Evolutionary conservation across 805 yeast genomes (phyloP).

Genomic region (Metschnikowia shivogae): DNA sequence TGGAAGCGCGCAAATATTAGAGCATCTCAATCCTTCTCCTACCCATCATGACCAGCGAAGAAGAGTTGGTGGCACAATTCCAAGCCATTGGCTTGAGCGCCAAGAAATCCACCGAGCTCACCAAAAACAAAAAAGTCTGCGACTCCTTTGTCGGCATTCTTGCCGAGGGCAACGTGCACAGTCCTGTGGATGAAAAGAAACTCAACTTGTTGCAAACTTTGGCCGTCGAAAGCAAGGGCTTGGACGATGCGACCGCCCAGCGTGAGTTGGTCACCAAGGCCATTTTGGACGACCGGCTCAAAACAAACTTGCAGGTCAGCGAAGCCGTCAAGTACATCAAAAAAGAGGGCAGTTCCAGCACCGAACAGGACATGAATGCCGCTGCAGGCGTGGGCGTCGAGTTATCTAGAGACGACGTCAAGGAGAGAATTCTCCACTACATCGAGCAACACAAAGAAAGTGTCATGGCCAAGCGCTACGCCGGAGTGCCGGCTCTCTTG

Average conservation of each 20-base stretch:
- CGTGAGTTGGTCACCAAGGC: slow-evolving; percentile 54
- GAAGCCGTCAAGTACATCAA: slow-evolving; percentile 78
- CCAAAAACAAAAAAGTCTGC: slow-evolving; percentile 83
- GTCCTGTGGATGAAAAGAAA: slow-evolving; percentile 51
- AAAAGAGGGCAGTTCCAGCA: slow-evolving; percentile 41
- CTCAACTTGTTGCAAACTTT: slow-evolving; percentile 69
- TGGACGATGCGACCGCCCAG: slow-evolving; percentile 31
- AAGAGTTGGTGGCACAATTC: slow-evolving; percentile 35
- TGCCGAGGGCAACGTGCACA: slow-evolving; percentile 32
- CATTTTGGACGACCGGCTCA: slow-evolving; percentile 60
- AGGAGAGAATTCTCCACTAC: slow-evolving; percentile 52
- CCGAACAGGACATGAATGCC: slow-evolving; percentile 49
- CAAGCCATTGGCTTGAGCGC: slow-evolving; percentile 62
- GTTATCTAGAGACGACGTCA: slow-evolving; percentile 63
- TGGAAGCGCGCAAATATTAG: neutral
- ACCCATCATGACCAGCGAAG: slow-evolving; percentile 18
- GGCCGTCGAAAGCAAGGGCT: slow-evolving; percentile 66
- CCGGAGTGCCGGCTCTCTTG: slow-evolving; percentile 69
- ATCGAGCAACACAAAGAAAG: slow-evolving; percentile 55
- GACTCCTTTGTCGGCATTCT: slow-evolving; percentile 61
- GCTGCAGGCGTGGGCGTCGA: slow-evolving; percentile 77
- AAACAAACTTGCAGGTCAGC: slow-evolving; percentile 67
- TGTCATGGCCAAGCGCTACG: slow-evolving; percentile 71
- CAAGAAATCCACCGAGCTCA: slow-evolving; percentile 70
- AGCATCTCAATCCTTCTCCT: neutral